Percentiles rank a stretch among this genome's conserved stretches.
These are phyloP conservation scores for Tetradesmus lagerheimii DNA, from an alignment of 139 green algal genomes.

Conservation along the genomic window DNA sequence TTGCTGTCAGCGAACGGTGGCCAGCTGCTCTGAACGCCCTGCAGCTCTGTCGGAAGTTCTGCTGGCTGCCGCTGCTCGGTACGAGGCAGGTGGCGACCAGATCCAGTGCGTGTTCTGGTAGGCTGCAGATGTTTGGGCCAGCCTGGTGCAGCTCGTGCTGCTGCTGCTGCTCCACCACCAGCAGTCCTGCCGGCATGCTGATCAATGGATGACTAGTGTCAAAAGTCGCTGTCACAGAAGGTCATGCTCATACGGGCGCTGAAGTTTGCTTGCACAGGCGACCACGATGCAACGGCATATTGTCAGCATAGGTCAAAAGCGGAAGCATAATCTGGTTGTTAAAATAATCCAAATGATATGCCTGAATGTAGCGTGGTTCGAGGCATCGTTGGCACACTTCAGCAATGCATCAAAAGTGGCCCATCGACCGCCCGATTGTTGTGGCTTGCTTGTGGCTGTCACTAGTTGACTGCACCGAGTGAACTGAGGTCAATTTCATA, in stretches of 20 bases:
- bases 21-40: not conserved
- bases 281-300: not conserved
- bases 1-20: not conserved
- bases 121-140: slow-evolving; percentile 1
- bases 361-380: not conserved
- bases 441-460: not conserved
- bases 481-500: not conserved
- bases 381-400: not conserved
- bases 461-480: not conserved
- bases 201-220: not conserved
- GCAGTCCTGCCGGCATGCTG: not conserved
- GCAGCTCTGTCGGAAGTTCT: slow-evolving; percentile 4
- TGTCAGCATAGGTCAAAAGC: not conserved
- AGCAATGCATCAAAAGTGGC: not conserved
- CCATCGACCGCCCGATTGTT: not conserved
- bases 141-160: not conserved
- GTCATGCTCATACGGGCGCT: not conserved
- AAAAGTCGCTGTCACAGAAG: not conserved
- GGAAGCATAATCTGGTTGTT: too few species aligned
- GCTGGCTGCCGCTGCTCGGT: not conserved
- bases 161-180: not conserved
- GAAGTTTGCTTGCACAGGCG: not conserved
- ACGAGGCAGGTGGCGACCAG: not conserved
- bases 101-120: slow-evolving; percentile 14
- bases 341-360: not conserved